Evolutionary conservation across 768 basidiomycete species (phyloP).

Genomic region (Termitomyces sp.): DNA sequence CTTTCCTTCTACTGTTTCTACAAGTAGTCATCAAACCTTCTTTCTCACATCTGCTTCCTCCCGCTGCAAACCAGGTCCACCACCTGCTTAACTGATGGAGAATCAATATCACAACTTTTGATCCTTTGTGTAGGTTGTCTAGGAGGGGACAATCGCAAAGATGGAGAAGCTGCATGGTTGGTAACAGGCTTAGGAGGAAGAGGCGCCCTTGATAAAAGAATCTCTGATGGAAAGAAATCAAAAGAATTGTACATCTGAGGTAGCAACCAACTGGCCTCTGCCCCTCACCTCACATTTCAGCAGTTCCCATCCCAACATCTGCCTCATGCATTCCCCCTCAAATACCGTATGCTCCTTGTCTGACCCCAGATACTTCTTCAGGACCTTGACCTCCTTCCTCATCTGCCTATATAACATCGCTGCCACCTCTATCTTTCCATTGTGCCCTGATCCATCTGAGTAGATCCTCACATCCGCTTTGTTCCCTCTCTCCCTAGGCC

Average conservation of each 20-base stretch:
- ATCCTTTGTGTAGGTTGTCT: constrained; percentile 51
- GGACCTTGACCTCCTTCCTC: background rate
- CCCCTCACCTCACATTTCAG: background rate
- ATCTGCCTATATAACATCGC: background rate
- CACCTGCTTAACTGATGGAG: constrained; percentile 39
- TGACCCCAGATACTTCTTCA: background rate
- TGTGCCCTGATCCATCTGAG: background rate
- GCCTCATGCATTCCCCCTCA: background rate
- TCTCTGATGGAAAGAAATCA: constrained; percentile 42
- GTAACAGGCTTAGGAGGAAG: constrained; percentile 55
- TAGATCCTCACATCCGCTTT: background rate
- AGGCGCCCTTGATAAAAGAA: constrained; percentile 41
- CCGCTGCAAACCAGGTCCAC: constrained; percentile 14
- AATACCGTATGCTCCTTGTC: background rate
- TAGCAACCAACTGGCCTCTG: constrained; percentile 19
- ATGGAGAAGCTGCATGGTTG: constrained; percentile 48
- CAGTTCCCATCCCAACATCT: background rate
- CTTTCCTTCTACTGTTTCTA: constrained; percentile 32
- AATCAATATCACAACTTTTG: constrained; percentile 49
- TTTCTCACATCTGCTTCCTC: constrained; percentile 50
- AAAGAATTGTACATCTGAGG: constrained; percentile 43
- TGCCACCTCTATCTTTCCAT: background rate
- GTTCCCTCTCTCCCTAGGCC: background rate
- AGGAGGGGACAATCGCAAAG: constrained; percentile 58
- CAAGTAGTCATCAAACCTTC: constrained; percentile 67